phyloP scores from a whole-genome alignment of 352 stramenopile species.

The Pythium sukuiense region DNA sequence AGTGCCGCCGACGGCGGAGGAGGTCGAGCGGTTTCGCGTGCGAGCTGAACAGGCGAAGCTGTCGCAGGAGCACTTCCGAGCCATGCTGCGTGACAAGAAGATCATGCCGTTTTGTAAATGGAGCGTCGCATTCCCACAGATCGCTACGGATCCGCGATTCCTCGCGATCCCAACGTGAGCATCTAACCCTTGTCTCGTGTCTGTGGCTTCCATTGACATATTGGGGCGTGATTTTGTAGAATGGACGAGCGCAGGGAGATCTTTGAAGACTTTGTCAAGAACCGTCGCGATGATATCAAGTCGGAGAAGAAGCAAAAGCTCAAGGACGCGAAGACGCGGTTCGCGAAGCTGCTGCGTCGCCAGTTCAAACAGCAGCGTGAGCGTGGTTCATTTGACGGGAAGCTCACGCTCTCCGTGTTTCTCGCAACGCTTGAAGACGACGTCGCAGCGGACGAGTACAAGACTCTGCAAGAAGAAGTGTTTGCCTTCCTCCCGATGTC shows the following conservation, averaged over 20 bases:
- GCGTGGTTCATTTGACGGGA: slow-evolving; percentile 42
- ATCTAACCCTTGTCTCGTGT: not conserved
- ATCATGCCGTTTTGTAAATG: slow-evolving; percentile 86
- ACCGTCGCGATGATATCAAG: slow-evolving; percentile 75
- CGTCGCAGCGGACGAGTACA: not conserved
- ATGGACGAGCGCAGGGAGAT: slow-evolving; percentile 81
- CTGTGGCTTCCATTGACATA: not conserved
- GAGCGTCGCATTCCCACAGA: slow-evolving; percentile 75
- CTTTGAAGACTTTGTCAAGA: slow-evolving; percentile 78
- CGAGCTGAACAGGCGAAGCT: slow-evolving; percentile 45
- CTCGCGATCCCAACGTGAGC: slow-evolving; percentile 55
- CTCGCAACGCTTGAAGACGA: slow-evolving; percentile 46
- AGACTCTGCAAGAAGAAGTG: slow-evolving; percentile 16
- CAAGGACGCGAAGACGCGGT: slow-evolving; percentile 58
- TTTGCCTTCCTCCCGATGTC: slow-evolving; percentile 29
- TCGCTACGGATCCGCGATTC: slow-evolving; percentile 72
- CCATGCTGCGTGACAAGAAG: slow-evolving; percentile 81
- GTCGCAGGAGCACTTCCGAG: slow-evolving; percentile 52
- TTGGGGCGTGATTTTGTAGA: slow-evolving; percentile 25
- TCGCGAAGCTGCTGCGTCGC: slow-evolving; percentile 44
- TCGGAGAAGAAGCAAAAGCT: slow-evolving; percentile 75
- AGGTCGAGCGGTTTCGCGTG: slow-evolving; percentile 32
- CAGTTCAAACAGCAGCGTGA: slow-evolving; percentile 37
- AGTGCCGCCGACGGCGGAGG: slow-evolving; percentile 28
- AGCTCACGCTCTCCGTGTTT: slow-evolving; percentile 54